phyloP scores from a whole-genome alignment of 805 yeast genomes.

The Sugiyamaella boreocaroliniensis region DNA sequence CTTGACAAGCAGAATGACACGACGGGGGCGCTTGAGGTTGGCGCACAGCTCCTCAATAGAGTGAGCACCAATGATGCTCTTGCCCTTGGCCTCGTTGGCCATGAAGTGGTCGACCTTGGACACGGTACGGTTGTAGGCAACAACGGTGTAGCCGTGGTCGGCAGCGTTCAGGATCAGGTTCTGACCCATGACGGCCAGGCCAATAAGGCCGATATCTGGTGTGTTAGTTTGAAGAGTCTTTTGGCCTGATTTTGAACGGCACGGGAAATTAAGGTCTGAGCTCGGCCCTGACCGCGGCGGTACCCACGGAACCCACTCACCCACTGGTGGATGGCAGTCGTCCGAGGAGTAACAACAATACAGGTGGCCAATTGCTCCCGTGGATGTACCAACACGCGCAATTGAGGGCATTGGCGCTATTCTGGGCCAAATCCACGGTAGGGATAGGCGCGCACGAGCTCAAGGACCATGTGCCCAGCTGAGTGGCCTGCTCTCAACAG shows the following conservation, averaged over 20 bases:
- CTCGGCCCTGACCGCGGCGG: neutral
- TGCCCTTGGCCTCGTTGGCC: slow-evolving; percentile 91
- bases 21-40: slow-evolving; percentile 94
- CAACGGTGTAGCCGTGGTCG: slow-evolving; percentile 97
- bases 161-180: slow-evolving; percentile 96
- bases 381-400: too few species aligned
- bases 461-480: too few species aligned
- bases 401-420: too few species aligned
- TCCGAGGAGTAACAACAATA: neutral
- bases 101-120: slow-evolving; percentile 92
- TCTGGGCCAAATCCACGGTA: too few species aligned
- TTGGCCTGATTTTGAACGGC: neutral
- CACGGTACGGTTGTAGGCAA: slow-evolving; percentile 96
- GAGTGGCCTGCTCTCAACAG: neutral
- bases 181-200: slow-evolving; percentile 99
- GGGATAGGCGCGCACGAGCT: too few species aligned
- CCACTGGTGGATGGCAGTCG: neutral
- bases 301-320: too few species aligned
- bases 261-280: neutral
- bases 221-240: neutral
- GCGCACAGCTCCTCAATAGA: slow-evolving; percentile 82
- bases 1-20: slow-evolving; percentile 88
- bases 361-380: too few species aligned
- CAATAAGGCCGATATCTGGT: slow-evolving; percentile 94
- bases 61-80: slow-evolving; percentile 91